These are phyloP conservation scores for Vitis hybrid DNA, from an alignment of 177 flowering plant genomes.

Conservation along the genomic window DNA sequence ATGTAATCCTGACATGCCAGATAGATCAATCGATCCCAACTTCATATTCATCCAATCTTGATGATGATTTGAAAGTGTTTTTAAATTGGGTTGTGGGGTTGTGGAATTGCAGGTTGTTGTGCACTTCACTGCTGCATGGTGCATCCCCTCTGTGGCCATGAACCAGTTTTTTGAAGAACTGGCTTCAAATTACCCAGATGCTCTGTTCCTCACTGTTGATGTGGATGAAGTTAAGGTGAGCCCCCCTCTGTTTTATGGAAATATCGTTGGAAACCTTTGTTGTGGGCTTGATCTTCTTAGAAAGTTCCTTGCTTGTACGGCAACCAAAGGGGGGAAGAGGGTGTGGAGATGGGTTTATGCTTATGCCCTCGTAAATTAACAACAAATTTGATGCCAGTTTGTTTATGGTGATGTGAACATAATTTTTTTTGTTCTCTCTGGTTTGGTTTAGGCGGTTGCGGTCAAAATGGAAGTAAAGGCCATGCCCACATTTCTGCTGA, in stretches of 20 bases:
- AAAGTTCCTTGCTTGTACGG: too few relatives aligned
- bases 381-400: background rate
- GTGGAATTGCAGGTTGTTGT: conserved; percentile 48
- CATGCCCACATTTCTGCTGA: conserved; percentile 75
- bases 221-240: conserved; percentile 80
- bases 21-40: too few relatives aligned
- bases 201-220: conserved; percentile 66
- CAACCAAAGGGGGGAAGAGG: too few relatives aligned
- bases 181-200: conserved; percentile 50
- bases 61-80: background rate
- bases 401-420: background rate
- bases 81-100: background rate
- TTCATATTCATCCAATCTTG: background rate
- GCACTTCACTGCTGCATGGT: conserved; percentile 87
- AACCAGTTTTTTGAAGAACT: conserved; percentile 59
- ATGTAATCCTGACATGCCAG: too few relatives aligned
- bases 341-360: too few relatives aligned
- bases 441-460: conserved; percentile 53
- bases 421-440: background rate
- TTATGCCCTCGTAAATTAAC: too few relatives aligned
- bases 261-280: background rate
- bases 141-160: conserved; percentile 84
- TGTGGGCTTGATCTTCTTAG: too few relatives aligned
- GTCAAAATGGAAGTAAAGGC: conserved; percentile 65
- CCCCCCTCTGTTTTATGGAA: background rate